A percentile compares a stretch with the other conserved stretches of the same genome.
phyloP scores from a whole-genome alignment of 108 stramenopile species.

The Epithemia pelagica region DNA sequence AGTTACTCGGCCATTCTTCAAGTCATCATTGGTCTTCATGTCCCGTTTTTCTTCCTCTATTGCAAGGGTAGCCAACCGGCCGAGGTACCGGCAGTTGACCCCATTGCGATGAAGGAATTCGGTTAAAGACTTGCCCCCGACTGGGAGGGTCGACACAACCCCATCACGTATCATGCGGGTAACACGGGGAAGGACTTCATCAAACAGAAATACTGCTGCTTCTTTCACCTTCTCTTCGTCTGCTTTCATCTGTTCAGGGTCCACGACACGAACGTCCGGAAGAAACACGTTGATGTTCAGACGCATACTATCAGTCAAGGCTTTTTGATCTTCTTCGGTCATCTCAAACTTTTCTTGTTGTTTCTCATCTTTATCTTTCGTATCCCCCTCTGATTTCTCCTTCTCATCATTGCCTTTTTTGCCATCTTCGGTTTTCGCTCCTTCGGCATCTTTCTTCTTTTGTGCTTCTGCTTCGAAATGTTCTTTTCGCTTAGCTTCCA shows the following conservation, averaged over 20 bases:
- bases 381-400: conserved; percentile 9
- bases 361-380: conserved; percentile 29
- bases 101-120: conserved; percentile 85
- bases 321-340: conserved; percentile 65
- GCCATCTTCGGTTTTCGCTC: conserved; percentile 11
- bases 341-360: conserved; percentile 19
- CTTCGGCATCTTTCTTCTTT: conserved; percentile 19
- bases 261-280: conserved; percentile 58
- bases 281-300: conserved; percentile 91
- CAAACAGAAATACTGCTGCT: conserved; percentile 74
- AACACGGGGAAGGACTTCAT: conserved; percentile 71
- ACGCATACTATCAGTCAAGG: conserved; percentile 52
- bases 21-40: conserved; percentile 29
- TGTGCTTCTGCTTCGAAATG: conserved; percentile 9
- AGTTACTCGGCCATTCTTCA: conserved; percentile 30
- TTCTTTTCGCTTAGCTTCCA: conserved; percentile 28
- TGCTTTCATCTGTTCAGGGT: conserved; percentile 51
- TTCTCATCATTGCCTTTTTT: conserved; percentile 1
- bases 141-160: conserved; percentile 42
- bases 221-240: conserved; percentile 84
- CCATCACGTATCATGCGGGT: conserved; percentile 58
- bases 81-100: conserved; percentile 94
- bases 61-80: conserved; percentile 78
- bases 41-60: conserved; percentile 72
- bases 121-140: conserved; percentile 78